Evolutionary conservation across 2,329 filamentous ascomycete genomes (phyloP), one percentile per base, ranked within the genome.

Genomic region (Xylariaceae sp.): DNA sequence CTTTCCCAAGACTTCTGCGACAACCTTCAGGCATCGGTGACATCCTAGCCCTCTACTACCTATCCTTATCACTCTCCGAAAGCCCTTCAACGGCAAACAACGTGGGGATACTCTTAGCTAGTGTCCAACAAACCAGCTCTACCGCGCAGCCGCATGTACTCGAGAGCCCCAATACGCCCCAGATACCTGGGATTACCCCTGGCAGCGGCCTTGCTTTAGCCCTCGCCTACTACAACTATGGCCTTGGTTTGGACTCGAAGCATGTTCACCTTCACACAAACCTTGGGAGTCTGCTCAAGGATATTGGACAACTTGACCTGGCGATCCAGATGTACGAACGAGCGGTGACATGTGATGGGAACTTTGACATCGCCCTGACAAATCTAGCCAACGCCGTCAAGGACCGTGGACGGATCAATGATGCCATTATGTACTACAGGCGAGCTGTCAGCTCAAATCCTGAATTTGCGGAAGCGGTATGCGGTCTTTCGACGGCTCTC

Each of bases 11-110:
- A 40, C 76, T 83, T 10, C 76, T 84, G 20, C 83, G 83, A 56
- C 85, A 86, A 53, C 83, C 87, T 2, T 87, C 89, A 44, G 89
- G 91, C 1, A 91, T 98, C 20, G 87, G 91, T 42, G 95, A 99
- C 68, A 98, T 99, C 40, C 76, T 99, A 37, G 91, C 93, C 1
- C 82, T 99, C 12, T 99, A 99, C 72, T 99, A 99, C 69, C 80
- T 99, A 2, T 99, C 95, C 0, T 78, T 99, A 2, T 96, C 95
- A 0, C 81, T 99, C 2, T 95, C 97, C 62, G 93, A 95, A 46
- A 98, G 95, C 67, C 95, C 95, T 2, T 99, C 95, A 0, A 99
- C 95, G 0, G 95, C 95, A 0, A 99, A 99, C 71, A 99, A 99
- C 71, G 93, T 99, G 12, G 95, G 95, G 2, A 99, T 99, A 52